A percentile compares a stretch with the other conserved stretches of the same genome.
These are phyloP conservation scores for Clausena lansium DNA, from an alignment of 345 rosid genomes.

Conservation along the genomic window DNA sequence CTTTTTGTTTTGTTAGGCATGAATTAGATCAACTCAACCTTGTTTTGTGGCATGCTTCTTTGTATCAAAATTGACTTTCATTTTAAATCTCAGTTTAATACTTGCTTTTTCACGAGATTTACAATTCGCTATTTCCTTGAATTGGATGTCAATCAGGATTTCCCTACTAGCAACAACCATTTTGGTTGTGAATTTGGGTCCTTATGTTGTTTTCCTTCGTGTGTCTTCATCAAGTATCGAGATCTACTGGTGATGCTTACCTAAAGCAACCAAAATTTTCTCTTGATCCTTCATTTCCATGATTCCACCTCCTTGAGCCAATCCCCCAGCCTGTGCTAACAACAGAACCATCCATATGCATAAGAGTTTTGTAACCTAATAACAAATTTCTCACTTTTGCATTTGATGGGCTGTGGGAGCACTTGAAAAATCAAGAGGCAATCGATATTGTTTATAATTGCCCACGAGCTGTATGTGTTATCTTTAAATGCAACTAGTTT, in stretches of 20 bases:
- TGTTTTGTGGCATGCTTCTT: not conserved
- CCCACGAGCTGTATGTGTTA: constrained; percentile 64
- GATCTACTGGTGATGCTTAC: too few species aligned
- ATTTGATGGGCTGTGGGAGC: constrained; percentile 98
- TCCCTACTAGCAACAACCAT: not conserved
- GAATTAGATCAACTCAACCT: too few species aligned
- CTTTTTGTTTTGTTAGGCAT: too few species aligned
- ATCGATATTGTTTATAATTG: constrained; percentile 65
- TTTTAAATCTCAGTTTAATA: too few species aligned
- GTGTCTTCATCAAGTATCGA: too few species aligned
- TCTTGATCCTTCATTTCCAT: too few species aligned
- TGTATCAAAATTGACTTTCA: not conserved
- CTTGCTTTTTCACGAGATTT: not conserved
- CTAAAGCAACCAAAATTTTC: too few species aligned
- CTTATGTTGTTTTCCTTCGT: too few species aligned
- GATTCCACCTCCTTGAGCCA: constrained; percentile 70
- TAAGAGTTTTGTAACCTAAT: constrained; percentile 59
- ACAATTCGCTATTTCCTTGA: not conserved
- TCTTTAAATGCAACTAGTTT: not conserved
- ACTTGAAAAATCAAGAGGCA: constrained; percentile 77
- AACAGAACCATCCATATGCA: constrained; percentile 63
- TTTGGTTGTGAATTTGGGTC: not conserved
- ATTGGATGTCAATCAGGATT: not conserved
- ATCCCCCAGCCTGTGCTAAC: constrained; percentile 73
- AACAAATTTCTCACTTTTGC: constrained; percentile 88